Base-by-base conservation (phyloP, 495 filamentous ascomycete species). In the Choiromyces venosus region DNA sequence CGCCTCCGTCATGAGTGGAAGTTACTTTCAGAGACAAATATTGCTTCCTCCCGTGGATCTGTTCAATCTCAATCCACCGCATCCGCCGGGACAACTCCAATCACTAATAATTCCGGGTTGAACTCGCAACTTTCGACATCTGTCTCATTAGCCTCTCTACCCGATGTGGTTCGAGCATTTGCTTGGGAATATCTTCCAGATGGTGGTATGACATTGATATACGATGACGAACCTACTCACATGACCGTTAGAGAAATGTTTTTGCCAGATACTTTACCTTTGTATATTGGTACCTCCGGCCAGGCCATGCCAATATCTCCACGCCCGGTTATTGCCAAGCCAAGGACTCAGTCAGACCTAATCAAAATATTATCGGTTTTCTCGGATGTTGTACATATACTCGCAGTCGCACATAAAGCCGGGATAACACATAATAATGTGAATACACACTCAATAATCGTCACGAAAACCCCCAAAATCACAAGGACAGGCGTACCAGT, bases 1-100 rank as follows among this genome's bases (percentile, higher is more conserved):
- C 79, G 79, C 29, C 79, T 81, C 25, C 79, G 79, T 33, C 73
- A 80, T 65, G 79, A 81, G 70, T 81, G 79, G 79, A 81, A 81
- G 64, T 61, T 81, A 38, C 72, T 81, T 66, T 81, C 79, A 9
- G 76, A 80, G 10, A 69, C 56, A 65, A 70, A 8, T 37, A 1
- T n/a, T 37, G 18, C 44, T 19, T 70, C 71, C 4, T 72, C 76
- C 2, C 72, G 44, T 38, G 74, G 66, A 42, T 61, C 66, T 21
- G 12, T 36, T 12, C 42, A 74, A 19, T 79, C 76, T 10, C 76
- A 71, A 39, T 67, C 42, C 46, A 46, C 76, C 21, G 44, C 76
- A 6, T 7, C 38, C n/a, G 65, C 37, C 19, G 74, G 72, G 39
- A 37, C 18, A 40, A 65, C 70, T 16, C 52, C 66, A 36, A 46